A percentile compares a stretch with the other conserved stretches of the same genome.
Evolutionary conservation across 176 grass and related monocot genomes (phyloP).

Genomic region (Phyllostachys edulis): DNA sequence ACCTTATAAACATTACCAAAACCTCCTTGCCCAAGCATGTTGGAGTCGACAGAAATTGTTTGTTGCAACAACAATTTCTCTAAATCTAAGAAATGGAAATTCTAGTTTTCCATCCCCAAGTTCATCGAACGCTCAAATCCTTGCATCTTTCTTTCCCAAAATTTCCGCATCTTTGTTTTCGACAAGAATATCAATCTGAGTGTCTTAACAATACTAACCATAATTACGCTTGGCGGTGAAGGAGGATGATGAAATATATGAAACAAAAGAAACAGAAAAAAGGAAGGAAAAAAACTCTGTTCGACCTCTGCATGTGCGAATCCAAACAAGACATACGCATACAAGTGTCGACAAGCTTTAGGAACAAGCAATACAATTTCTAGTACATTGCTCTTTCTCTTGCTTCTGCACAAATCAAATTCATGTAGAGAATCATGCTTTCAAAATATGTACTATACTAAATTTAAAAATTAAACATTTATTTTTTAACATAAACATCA

Average conservation of each 20-base stretch:
- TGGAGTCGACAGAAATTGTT: slow-evolving; percentile 24
- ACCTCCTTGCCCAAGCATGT: slow-evolving; percentile 31
- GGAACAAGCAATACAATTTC: not conserved
- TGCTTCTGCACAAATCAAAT: no score
- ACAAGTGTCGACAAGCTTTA: not conserved
- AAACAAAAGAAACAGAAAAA: not conserved
- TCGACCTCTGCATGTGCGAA: not conserved
- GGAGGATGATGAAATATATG: not conserved
- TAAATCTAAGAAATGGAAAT: slow-evolving; percentile 14
- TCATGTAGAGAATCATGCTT: no score
- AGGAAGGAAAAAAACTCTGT: not conserved
- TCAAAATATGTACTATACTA: not conserved
- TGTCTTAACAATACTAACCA: not conserved
- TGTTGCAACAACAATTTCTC: slow-evolving; percentile 12
- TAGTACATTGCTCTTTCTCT: not conserved
- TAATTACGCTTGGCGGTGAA: not conserved
- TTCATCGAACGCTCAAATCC: not conserved
- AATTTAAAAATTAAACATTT: not conserved
- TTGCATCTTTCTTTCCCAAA: not conserved
- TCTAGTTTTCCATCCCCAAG: slow-evolving; percentile 6
- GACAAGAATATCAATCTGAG: not conserved
- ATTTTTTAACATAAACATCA: not conserved
- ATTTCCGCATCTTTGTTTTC: not conserved
- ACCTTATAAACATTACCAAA: slow-evolving; percentile 46
- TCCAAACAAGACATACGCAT: not conserved